Evolutionary conservation across 75 land plant genomes (phyloP).

Genomic region (Sequoia sempervirens): DNA sequence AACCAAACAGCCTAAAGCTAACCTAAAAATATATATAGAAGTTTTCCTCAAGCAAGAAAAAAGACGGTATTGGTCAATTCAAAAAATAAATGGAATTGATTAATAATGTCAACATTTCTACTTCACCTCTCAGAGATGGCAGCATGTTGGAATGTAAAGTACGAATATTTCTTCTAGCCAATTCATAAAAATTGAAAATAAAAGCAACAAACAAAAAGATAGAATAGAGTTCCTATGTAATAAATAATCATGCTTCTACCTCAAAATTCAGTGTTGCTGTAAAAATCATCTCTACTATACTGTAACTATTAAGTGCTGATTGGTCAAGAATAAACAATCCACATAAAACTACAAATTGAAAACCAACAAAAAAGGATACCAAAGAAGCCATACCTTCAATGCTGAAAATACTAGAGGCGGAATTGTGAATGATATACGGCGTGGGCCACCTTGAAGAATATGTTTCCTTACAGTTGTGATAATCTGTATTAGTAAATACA

Average conservation of each 20-base stretch:
- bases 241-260: not conserved
- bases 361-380: not conserved
- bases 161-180: not conserved
- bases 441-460: constrained; percentile 85
- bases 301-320: not conserved
- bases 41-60: not conserved
- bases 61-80: not conserved
- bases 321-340: not conserved
- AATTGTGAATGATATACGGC: constrained; percentile 77
- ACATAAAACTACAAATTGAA: not conserved
- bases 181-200: not conserved
- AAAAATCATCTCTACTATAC: constrained; percentile 9
- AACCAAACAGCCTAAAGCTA: not conserved
- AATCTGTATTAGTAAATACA: constrained; percentile 46
- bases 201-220: not conserved
- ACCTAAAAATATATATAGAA: not conserved
- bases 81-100: not conserved
- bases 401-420: constrained; percentile 88
- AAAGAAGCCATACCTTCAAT: constrained; percentile 61
- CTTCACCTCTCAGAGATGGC: not conserved
- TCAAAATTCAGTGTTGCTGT: constrained; percentile 10
- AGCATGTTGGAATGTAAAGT: not conserved
- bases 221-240: not conserved
- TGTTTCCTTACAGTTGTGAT: constrained; percentile 75
- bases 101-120: not conserved